phyloP scores from a whole-genome alignment of 2,329 filamentous ascomycete species.

The Aureobasidium sp. region DNA sequence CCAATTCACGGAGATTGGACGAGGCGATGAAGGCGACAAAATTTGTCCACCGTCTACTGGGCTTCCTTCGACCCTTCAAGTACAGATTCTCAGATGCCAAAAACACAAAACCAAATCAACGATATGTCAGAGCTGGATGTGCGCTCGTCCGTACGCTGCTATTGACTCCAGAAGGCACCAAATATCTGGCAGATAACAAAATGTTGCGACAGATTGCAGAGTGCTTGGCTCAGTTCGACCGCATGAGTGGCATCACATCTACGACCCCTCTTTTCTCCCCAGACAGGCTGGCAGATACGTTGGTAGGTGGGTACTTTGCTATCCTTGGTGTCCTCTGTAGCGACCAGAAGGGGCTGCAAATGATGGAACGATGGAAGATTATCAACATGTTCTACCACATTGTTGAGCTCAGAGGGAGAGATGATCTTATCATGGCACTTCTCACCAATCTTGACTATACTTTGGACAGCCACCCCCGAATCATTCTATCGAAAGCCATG shows the following conservation, averaged over 20 bases:
- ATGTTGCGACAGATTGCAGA: constrained; percentile 89
- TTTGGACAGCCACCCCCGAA: constrained; percentile 74
- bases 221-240: constrained; percentile 90
- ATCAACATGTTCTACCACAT: constrained; percentile 99
- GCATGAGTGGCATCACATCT: constrained; percentile 66
- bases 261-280: constrained; percentile 82
- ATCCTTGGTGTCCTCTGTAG: constrained; percentile 83
- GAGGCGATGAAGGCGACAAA: constrained; percentile 93
- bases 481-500: constrained; percentile 87
- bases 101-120: constrained; percentile 87
- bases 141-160: constrained; percentile 79
- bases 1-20: constrained; percentile 84
- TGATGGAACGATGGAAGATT: constrained; percentile 94
- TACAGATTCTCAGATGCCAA: constrained; percentile 86
- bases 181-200: constrained; percentile 86
- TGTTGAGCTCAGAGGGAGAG: constrained; percentile 80
- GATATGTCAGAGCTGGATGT: constrained; percentile 86
- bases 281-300: constrained; percentile 74
- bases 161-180: constrained; percentile 75
- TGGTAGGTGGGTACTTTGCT: constrained; percentile 89
- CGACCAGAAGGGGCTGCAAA: constrained; percentile 73
- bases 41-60: constrained; percentile 89
- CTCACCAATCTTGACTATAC: constrained; percentile 90
- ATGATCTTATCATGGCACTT: constrained; percentile 83
- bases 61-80: constrained; percentile 95